phyloP scores from a whole-genome alignment of 805 yeast genomes.

The Wickerhamiella lipophila region DNA sequence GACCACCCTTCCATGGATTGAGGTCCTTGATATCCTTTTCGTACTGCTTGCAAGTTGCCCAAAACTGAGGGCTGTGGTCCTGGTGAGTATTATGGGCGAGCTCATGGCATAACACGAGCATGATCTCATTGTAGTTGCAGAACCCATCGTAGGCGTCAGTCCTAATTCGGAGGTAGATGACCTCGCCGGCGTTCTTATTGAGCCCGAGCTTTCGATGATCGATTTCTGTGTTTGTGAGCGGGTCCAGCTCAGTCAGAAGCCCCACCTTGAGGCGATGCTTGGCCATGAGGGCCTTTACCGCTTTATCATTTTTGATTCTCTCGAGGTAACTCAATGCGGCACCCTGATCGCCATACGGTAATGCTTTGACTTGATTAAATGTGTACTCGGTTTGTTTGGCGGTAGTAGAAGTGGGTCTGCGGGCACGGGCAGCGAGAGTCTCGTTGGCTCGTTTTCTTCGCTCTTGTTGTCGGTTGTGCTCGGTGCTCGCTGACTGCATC shows the following conservation, averaged over 20 bases:
- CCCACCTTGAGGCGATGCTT: constrained; percentile 29
- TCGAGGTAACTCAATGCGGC: constrained; percentile 24
- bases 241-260: constrained; percentile 30
- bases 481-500: constrained; percentile 20
- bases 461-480: constrained; percentile 17
- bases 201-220: constrained; percentile 26
- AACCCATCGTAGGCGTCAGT: constrained; percentile 31
- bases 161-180: constrained; percentile 29
- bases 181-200: constrained; percentile 28
- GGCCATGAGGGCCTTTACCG: constrained; percentile 28
- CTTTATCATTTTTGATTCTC: constrained; percentile 27
- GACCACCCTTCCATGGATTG: constrained; percentile 12
- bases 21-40: constrained; percentile 27
- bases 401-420: constrained; percentile 9
- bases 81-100: constrained; percentile 29
- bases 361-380: constrained; percentile 25
- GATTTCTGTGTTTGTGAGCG: constrained; percentile 28
- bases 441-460: constrained; percentile 15
- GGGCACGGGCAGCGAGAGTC: constrained; percentile 13
- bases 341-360: constrained; percentile 27
- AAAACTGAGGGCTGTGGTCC: constrained; percentile 29
- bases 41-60: constrained; percentile 26
- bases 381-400: constrained; percentile 22
- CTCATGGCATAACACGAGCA: constrained; percentile 31
- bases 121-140: constrained; percentile 26